A percentile compares a stretch with the other conserved stretches of the same genome.
These are phyloP conservation scores for Collybia sordida DNA, from an alignment of 768 basidiomycete genomes.

Conservation along the genomic window DNA sequence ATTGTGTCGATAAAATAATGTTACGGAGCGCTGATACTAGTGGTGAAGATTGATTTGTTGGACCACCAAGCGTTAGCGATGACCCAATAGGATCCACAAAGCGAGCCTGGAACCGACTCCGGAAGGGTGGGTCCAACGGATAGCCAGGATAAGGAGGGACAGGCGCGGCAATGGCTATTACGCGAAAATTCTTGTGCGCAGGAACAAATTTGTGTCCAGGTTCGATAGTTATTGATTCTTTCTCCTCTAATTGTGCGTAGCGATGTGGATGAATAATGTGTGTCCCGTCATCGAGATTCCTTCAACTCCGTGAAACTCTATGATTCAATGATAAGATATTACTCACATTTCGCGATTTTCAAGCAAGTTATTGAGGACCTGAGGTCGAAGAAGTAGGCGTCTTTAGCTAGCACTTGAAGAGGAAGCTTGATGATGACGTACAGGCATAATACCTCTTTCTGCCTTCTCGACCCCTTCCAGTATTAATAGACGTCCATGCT, in stretches of 20 bases:
- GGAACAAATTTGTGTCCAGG: constrained; percentile 53
- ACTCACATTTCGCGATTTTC: constrained; percentile 71
- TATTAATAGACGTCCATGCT: constrained; percentile 62
- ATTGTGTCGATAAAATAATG: constrained; percentile 61
- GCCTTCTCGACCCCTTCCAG: constrained; percentile 73
- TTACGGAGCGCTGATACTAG: constrained; percentile 49
- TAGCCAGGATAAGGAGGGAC: constrained; percentile 69
- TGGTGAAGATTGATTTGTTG: constrained; percentile 9
- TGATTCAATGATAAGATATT: neutral
- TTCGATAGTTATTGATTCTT: constrained; percentile 24
- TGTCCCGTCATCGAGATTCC: constrained; percentile 70
- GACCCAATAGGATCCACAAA: constrained; percentile 63
- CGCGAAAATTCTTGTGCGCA: constrained; percentile 66
- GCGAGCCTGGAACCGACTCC: constrained; percentile 68
- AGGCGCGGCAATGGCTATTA: constrained; percentile 68
- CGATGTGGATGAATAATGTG: constrained; percentile 68
- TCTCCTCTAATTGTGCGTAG: constrained; percentile 46
- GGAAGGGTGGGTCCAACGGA: constrained; percentile 65
- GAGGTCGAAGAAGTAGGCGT: neutral
- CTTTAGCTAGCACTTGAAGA: neutral
- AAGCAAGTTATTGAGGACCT: constrained; percentile 64
- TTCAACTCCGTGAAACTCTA: constrained; percentile 15
- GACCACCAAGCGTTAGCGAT: constrained; percentile 35
- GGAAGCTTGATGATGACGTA: constrained; percentile 26
- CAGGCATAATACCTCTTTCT: constrained; percentile 72